These are phyloP conservation scores for Sarcocystis neurona DNA, from an alignment of 169 alveolate species.

Conservation along the genomic window DNA sequence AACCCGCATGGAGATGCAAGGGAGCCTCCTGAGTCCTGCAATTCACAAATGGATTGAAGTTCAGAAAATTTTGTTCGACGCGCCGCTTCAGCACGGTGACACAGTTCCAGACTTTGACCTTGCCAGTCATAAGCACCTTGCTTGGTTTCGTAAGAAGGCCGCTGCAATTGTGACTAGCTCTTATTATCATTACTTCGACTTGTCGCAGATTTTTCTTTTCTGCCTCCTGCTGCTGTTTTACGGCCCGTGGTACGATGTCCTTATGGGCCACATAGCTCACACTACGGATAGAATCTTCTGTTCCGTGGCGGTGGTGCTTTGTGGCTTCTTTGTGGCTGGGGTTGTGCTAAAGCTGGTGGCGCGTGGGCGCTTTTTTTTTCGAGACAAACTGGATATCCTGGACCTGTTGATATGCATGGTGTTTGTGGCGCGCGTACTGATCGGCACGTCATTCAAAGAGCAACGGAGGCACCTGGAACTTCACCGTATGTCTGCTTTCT, in stretches of 20 bases:
- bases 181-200: neutral
- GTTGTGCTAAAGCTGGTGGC: neutral
- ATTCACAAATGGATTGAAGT: conserved; percentile 64
- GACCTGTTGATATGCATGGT: neutral
- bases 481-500: neutral
- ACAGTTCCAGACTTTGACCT: conserved; percentile 2
- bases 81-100: conserved; percentile 33
- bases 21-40: conserved; percentile 59
- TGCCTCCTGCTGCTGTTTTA: conserved; percentile 19
- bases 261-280: conserved; percentile 1
- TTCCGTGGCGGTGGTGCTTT: neutral
- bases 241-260: conserved; percentile 34
- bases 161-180: conserved; percentile 10
- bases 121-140: neutral
- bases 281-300: no score
- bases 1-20: conserved; percentile 56
- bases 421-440: neutral
- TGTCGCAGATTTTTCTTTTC: neutral
- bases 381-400: neutral
- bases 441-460: no score
- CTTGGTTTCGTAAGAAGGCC: neutral
- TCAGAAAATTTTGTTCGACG: conserved; percentile 34
- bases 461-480: no score
- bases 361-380: conserved; percentile 24
- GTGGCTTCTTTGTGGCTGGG: neutral